Percentiles rank a stretch among this genome's conserved stretches.
Evolutionary conservation across 495 filamentous ascomycete species (phyloP).

Genomic region (Apodospora peruviana): DNA sequence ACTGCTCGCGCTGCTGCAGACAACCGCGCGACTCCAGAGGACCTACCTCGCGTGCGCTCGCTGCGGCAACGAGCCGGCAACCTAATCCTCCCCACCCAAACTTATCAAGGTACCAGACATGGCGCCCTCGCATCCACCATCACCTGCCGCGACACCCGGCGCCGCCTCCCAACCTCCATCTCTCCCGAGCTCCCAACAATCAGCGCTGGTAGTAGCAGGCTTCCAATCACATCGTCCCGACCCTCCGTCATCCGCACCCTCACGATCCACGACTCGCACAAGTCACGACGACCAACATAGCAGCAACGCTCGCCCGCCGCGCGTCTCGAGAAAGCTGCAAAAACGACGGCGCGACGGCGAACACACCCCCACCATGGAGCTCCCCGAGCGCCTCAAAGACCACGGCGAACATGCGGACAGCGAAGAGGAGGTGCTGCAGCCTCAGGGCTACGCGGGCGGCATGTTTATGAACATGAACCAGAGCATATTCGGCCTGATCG

Average conservation of each 20-base stretch:
- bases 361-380: conserved; percentile 58
- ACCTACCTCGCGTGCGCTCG: background rate
- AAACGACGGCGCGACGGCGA: conserved; percentile 48
- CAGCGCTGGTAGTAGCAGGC: background rate
- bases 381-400: conserved; percentile 73
- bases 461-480: conserved; percentile 79
- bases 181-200: background rate
- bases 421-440: conserved; percentile 69
- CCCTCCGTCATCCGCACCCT: conserved; percentile 10
- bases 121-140: conserved; percentile 11
- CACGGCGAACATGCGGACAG: conserved; percentile 54
- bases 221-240: conserved; percentile 14
- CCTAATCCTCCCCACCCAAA: background rate
- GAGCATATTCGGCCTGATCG: conserved; percentile 89
- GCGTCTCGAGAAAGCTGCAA: conserved; percentile 48
- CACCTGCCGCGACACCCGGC: conserved; percentile 5
- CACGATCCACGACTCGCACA: conserved; percentile 7
- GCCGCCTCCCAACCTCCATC: conserved; percentile 3
- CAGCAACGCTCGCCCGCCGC: conserved; percentile 18
- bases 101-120: background rate
- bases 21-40: background rate
- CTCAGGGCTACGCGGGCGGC: conserved; percentile 44
- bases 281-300: conserved; percentile 14
- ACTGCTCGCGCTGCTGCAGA: background rate
- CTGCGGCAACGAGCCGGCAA: background rate